Base-by-base conservation (phyloP, 805 yeast genomes). In the Lachancea mirantina region DNA sequence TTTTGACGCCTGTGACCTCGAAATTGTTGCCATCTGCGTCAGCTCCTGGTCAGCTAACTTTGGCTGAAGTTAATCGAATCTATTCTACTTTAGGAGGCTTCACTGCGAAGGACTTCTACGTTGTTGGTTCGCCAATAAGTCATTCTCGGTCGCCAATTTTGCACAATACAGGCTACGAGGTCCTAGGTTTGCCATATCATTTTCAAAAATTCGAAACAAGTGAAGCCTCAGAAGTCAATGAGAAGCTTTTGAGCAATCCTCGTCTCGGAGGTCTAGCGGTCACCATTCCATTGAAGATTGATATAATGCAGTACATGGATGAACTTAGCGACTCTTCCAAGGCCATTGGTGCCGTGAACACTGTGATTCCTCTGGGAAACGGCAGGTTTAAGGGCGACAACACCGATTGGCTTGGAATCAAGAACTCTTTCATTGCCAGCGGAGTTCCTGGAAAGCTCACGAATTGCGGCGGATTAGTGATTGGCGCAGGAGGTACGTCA, bases 401-500 rank as follows among this genome's bases (percentile, higher is more conserved):
- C 63, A 92, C 99, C 26, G 99, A 92, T 57, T 92, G 95, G 95
- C 62, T 76, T 29, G 99, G 98, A 8, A 83, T 92, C 45, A 66
- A 65, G 28, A 72, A 78, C 40, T 73, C 95, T 2, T 75, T 87
- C 45, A 52, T 62, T 13, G 59, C 69, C 39, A 67, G 68, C 37
- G 94, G 94, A 23, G 77, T 76, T 25, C 73, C 78, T 24, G 59
- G 60, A 24, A 49, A 52, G 36, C 55, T 52, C 14, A 50, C 46
- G 10, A 45, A 41, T 3, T 63, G 68, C 8, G 62, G 70, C 36
- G 96, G 96, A 19, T 62, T 88, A 38, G 81, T 92, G 27, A 67
- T 92, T 43, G 99, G 99, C 32, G 96, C 95, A 14, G 99, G 99
- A 25, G 99, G 99, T 26, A 88, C 99, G 16, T 78, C 96, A 1